These are phyloP conservation scores for Dictyophora rubrovolvata DNA, from an alignment of 768 basidiomycete species.

Conservation along the genomic window DNA sequence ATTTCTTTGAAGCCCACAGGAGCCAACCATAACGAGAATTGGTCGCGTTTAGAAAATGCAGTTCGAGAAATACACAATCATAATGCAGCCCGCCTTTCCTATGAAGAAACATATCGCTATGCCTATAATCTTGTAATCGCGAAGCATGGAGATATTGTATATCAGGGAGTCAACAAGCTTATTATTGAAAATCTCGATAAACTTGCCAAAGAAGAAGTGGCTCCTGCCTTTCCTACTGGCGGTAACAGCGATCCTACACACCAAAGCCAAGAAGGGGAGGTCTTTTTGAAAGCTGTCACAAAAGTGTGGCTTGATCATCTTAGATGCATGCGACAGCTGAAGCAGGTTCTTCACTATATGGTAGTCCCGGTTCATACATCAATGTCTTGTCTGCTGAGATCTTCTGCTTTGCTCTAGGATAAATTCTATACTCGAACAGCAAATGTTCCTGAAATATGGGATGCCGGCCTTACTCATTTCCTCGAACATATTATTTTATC, in stretches of 20 bases:
- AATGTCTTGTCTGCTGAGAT: background rate
- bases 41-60: constrained; percentile 70
- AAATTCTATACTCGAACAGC: constrained; percentile 72
- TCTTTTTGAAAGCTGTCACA: constrained; percentile 71
- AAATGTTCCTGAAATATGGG: constrained; percentile 70
- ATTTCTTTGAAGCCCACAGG: constrained; percentile 47
- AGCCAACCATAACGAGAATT: constrained; percentile 73
- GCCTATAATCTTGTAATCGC: constrained; percentile 91
- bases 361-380: constrained; percentile 35
- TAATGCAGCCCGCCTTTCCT: constrained; percentile 80
- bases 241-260: constrained; percentile 58
- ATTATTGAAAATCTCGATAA: constrained; percentile 74
- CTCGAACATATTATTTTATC: constrained; percentile 59
- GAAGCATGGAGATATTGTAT: constrained; percentile 76
- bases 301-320: constrained; percentile 92
- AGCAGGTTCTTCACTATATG: constrained; percentile 94
- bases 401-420: constrained; percentile 45
- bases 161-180: constrained; percentile 72
- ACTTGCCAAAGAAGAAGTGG: constrained; percentile 64
- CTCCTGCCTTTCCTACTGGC: constrained; percentile 76
- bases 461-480: constrained; percentile 77
- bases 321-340: constrained; percentile 77
- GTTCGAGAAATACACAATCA: constrained; percentile 93
- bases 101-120: constrained; percentile 89
- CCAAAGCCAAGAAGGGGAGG: constrained; percentile 73